Evolutionary conservation across 148 eudicot species (phyloP).

Genomic region (Chenopodium suecicum): DNA sequence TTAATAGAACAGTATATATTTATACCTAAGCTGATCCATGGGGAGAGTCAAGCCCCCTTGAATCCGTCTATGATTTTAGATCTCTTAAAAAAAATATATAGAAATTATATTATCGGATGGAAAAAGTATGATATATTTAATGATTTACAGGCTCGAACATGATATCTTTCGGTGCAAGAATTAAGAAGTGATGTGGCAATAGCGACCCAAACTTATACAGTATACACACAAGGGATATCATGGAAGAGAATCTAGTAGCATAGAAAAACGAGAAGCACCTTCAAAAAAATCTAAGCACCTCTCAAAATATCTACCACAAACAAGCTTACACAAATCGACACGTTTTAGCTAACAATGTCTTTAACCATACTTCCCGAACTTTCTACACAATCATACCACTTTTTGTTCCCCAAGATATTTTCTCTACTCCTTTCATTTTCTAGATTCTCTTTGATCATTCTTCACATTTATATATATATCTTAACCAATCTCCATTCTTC

Average conservation of each 20-base stretch:
- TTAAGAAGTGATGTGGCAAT: too few species aligned
- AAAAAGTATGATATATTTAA: too few species aligned
- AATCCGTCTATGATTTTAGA: too few species aligned
- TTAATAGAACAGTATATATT: too few species aligned
- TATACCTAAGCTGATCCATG: too few species aligned
- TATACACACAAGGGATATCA: too few species aligned
- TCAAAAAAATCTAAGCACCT: background rate
- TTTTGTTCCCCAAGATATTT: background rate
- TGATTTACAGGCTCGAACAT: too few species aligned
- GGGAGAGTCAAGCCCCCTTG: too few species aligned
- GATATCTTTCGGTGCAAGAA: too few species aligned
- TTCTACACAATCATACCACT: background rate
- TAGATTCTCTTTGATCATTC: slow-evolving; percentile 1
- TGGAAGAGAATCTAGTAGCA: background rate
- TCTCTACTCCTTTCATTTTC: background rate
- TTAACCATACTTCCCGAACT: background rate
- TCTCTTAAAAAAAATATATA: too few species aligned
- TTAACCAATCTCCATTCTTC: background rate
- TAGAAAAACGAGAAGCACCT: background rate
- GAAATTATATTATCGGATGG: too few species aligned
- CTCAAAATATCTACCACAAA: background rate
- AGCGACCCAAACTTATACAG: too few species aligned
- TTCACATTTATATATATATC: background rate
- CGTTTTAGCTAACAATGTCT: background rate
- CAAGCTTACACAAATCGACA: background rate